Evolutionary conservation across 345 rosid genomes (phyloP).

Genomic region (Balakata baccata): DNA sequence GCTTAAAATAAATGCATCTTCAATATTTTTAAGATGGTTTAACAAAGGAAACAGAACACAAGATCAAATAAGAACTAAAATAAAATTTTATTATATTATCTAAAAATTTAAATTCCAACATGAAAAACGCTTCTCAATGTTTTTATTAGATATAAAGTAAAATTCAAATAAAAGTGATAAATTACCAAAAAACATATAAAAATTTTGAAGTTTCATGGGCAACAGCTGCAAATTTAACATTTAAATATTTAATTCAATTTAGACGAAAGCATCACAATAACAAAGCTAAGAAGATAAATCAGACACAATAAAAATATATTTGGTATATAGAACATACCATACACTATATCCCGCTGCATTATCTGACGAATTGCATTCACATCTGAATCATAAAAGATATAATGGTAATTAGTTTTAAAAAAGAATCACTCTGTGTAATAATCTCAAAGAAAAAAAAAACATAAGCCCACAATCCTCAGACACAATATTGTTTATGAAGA

Average conservation of each 20-base stretch:
- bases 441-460: no score
- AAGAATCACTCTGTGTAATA: no score
- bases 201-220: not conserved
- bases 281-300: not conserved
- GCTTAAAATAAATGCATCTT: not conserved
- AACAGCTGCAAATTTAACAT: not conserved
- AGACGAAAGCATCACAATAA: not conserved
- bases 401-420: no score
- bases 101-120: not conserved
- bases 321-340: slow-evolving; percentile 42
- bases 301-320: not conserved
- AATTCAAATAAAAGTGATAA: not conserved
- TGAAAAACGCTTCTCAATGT: not conserved
- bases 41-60: slow-evolving; percentile 3
- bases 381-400: slow-evolving; percentile 78
- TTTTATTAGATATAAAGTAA: not conserved
- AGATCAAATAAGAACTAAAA: not conserved
- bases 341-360: slow-evolving; percentile 53
- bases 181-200: not conserved
- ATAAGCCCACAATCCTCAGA: no score
- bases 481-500: no score
- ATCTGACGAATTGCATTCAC: slow-evolving; percentile 58
- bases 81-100: not conserved
- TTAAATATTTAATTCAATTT: not conserved
- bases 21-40: not conserved